Conservation (phyloP, 148 eudicot species). For the Rhododendron simsii region DNA sequence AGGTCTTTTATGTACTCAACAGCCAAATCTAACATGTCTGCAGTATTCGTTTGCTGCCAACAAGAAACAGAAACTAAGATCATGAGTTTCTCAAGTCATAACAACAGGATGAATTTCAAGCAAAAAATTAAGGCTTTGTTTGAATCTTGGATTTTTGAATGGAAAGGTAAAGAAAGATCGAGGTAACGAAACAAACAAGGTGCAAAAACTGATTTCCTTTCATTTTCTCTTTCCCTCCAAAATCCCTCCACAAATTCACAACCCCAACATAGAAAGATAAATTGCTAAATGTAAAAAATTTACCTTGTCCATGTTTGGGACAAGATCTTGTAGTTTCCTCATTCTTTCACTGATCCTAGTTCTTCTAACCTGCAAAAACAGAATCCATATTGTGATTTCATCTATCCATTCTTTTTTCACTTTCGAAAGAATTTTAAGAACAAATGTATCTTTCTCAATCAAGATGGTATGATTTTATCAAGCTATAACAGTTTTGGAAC, state of each 20-base stretch:
- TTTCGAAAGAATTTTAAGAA: neutral
- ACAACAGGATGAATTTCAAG: neutral
- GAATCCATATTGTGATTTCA: neutral
- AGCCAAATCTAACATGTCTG: conserved; percentile 88
- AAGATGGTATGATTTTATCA: neutral
- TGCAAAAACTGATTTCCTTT: neutral
- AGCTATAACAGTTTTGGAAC: neutral
- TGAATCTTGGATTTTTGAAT: neutral
- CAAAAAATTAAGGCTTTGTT: neutral
- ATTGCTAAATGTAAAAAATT: neutral
- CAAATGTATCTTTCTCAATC: neutral
- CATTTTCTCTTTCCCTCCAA: neutral
- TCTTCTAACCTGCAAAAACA: conserved; percentile 56
- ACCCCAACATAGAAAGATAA: neutral
- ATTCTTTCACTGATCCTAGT: conserved; percentile 84
- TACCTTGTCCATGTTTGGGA: conserved; percentile 98
- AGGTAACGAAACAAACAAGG: neutral
- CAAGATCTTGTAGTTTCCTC: conserved; percentile 86
- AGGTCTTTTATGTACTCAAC: conserved; percentile 78
- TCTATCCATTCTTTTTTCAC: neutral
- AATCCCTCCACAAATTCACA: neutral
- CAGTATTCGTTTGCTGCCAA: conserved; percentile 81
- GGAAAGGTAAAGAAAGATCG: neutral
- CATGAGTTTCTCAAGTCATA: conserved; percentile 3
- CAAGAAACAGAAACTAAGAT: neutral